A percentile compares a stretch with the other conserved stretches of the same genome.
Evolutionary conservation across 257 asterid species (phyloP).

Genomic region (Penstemon davidsonii): DNA sequence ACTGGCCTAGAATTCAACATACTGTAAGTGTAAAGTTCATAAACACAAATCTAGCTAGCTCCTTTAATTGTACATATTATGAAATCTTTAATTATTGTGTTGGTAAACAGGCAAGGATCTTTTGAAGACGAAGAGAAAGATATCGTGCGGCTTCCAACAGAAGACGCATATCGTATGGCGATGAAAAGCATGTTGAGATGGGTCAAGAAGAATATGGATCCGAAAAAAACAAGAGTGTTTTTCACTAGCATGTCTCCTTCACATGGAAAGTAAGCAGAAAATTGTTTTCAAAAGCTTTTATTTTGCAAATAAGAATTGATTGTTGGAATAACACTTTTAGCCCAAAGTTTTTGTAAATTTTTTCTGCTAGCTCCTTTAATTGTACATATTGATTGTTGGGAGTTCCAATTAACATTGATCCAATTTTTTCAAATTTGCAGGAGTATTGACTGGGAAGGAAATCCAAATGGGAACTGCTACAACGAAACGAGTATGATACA

Average conservation of each 20-base stretch:
- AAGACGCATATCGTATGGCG: constrained; percentile 67
- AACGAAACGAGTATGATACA: constrained; percentile 44
- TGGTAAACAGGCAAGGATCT: constrained; percentile 41
- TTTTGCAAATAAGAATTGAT: too few relatives aligned
- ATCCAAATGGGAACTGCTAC: constrained; percentile 39
- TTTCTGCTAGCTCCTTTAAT: too few relatives aligned
- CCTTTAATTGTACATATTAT: too few relatives aligned
- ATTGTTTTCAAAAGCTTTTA: too few relatives aligned
- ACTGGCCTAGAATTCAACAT: constrained; percentile 44
- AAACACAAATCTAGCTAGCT: too few relatives aligned
- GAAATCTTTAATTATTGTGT: background rate
- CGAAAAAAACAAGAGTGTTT: constrained; percentile 48
- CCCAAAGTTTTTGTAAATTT: too few relatives aligned
- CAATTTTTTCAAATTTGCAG: constrained; percentile 19
- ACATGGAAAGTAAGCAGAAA: constrained; percentile 49
- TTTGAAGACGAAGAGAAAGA: constrained; percentile 53
- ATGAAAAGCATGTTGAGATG: constrained; percentile 65
- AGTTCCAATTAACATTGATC: background rate
- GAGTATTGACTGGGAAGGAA: constrained; percentile 56
- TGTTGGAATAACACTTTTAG: too few relatives aligned
- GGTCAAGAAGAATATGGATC: constrained; percentile 57
- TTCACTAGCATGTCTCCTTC: constrained; percentile 79
- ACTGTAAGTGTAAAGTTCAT: constrained; percentile 36
- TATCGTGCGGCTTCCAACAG: constrained; percentile 45
- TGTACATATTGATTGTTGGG: too few relatives aligned